phyloP scores from a whole-genome alignment of 352 stramenopile genomes.

The Phytopythium chamaehyphon region DNA sequence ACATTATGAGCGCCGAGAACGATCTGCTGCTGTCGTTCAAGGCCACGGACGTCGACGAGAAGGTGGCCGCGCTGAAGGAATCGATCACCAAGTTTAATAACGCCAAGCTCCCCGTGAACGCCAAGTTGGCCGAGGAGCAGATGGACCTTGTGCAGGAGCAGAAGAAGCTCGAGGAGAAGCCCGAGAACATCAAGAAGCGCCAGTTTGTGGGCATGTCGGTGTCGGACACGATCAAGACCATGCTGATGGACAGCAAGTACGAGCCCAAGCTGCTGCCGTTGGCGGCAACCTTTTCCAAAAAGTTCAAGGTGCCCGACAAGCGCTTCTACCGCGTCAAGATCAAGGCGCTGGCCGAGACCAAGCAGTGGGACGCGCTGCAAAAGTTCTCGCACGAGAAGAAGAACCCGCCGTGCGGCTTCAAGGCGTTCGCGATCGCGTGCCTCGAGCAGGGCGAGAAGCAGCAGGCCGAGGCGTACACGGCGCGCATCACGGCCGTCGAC shows the following conservation, averaged over 20 bases:
- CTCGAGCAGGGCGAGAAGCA: constrained; percentile 73
- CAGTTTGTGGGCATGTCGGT: constrained; percentile 82
- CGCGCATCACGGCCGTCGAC: constrained; percentile 74
- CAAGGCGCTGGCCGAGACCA: constrained; percentile 75
- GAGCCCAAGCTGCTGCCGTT: constrained; percentile 73
- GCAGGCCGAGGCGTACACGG: constrained; percentile 79
- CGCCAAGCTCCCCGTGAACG: constrained; percentile 54
- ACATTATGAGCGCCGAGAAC: constrained; percentile 65
- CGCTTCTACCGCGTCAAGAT: constrained; percentile 91
- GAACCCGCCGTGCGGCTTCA: constrained; percentile 79
- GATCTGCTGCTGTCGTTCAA: constrained; percentile 73
- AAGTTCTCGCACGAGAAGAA: constrained; percentile 88
- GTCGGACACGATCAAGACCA: constrained; percentile 80
- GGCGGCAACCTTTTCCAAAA: constrained; percentile 71
- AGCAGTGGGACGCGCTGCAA: constrained; percentile 85
- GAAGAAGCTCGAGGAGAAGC: constrained; percentile 74
- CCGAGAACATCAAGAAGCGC: constrained; percentile 76
- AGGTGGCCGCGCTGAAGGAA: constrained; percentile 60
- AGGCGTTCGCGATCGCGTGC: constrained; percentile 79
- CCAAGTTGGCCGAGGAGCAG: constrained; percentile 84
- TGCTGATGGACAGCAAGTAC: constrained; percentile 78
- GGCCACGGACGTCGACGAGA: constrained; percentile 57
- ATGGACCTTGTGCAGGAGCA: constrained; percentile 86
- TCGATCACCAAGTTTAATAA: constrained; percentile 58
- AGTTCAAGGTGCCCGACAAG: constrained; percentile 90